These are phyloP conservation scores for Alternaria rosae DNA, from an alignment of 2,329 filamentous ascomycete genomes.

Conservation along the genomic window DNA sequence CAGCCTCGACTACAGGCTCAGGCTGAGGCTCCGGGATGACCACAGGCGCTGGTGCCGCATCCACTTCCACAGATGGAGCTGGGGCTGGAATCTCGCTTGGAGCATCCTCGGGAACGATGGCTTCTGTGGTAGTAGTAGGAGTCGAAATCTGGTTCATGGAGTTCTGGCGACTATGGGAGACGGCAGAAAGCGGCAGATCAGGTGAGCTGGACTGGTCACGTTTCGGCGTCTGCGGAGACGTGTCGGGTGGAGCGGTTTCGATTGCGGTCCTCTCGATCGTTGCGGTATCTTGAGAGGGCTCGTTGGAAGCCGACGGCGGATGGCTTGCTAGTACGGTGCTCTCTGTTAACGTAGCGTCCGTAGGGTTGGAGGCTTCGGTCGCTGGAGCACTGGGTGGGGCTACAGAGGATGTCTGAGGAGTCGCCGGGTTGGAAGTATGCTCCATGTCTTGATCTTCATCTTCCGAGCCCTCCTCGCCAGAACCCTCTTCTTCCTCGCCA, in stretches of 20 bases:
- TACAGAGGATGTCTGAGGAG: conserved; percentile 34
- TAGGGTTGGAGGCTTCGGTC: conserved; percentile 19
- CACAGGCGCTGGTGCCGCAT: conserved; percentile 6
- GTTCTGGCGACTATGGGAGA: conserved; percentile 49
- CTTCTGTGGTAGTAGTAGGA: conserved; percentile 19
- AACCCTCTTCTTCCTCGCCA: conserved; percentile 54
- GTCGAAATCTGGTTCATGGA: conserved; percentile 42
- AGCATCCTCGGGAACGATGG: conserved; percentile 6
- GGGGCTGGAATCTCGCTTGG: conserved; percentile 9
- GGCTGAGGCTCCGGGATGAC: conserved; percentile 1
- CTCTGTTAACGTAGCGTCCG: conserved; percentile 3
- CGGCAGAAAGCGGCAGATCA: conserved; percentile 51
- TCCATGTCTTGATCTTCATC: conserved; percentile 58
- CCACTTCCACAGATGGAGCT: conserved; percentile 6
- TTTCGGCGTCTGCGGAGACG: conserved; percentile 10
- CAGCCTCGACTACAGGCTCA: conserved; percentile 1
- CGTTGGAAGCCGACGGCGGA: conserved; percentile 9
- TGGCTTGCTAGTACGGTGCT: conserved; percentile 5
- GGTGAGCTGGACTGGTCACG: conserved; percentile 52
- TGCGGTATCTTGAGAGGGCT: conserved; percentile 10
- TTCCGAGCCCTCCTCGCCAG: conserved; percentile 55
- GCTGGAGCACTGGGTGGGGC: conserved; percentile 15
- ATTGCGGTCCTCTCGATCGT: conserved; percentile 13
- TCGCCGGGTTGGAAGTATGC: conserved; percentile 55
- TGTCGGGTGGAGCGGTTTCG: conserved; percentile 9